These are phyloP conservation scores for Prunus yedoensis DNA, from an alignment of 331 rosid species.

Conservation along the genomic window DNA sequence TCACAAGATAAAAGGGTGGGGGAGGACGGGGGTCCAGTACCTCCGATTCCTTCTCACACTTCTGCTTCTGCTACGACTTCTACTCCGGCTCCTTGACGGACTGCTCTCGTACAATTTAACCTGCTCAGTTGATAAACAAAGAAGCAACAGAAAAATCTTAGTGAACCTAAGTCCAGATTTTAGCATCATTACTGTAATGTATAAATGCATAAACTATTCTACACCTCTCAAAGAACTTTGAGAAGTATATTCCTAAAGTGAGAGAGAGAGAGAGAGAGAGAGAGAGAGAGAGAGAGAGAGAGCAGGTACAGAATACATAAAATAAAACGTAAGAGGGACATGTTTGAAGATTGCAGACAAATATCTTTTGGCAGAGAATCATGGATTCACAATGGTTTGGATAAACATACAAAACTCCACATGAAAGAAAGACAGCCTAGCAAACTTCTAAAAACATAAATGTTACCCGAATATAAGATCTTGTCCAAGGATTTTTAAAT, in stretches of 20 bases:
- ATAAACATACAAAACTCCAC: neutral
- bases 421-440: neutral
- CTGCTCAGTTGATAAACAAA: conserved; percentile 33
- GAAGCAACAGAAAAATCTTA: neutral
- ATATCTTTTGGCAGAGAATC: neutral
- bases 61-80: conserved; percentile 81
- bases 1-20: conserved; percentile 1
- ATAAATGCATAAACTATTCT: neutral
- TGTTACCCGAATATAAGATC: conserved; percentile 80
- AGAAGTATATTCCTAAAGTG: neutral
- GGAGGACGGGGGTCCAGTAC: conserved; percentile 27
- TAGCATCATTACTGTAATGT: neutral
- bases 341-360: neutral
- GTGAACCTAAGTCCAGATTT: neutral
- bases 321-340: too few species aligned
- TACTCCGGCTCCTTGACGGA: conserved; percentile 79
- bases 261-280: neutral
- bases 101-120: conserved; percentile 75
- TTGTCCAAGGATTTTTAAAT: conserved; percentile 97
- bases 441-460: neutral
- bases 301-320: too few species aligned
- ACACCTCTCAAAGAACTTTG: neutral
- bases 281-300: neutral
- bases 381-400: neutral
- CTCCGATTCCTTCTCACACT: conserved; percentile 66